Base-by-base conservation (phyloP, 805 yeast species). In the Candida tallmaniae region DNA sequence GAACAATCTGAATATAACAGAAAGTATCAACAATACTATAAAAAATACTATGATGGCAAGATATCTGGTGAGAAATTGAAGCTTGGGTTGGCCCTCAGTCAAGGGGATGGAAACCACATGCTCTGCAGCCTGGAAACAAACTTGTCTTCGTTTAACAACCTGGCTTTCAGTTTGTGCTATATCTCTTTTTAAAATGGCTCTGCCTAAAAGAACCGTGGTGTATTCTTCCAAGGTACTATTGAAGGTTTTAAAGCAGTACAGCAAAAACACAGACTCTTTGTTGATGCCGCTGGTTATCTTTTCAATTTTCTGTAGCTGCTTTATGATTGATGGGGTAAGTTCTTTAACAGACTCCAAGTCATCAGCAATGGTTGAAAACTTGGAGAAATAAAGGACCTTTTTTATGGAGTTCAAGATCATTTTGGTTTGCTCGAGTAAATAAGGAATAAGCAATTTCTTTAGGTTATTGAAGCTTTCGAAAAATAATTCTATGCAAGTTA, bases 31-130 rank as follows among this genome's bases (percentile, higher is more conserved):
- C 27, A 59, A 36, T 5, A 53, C 39, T 12, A 61, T 27, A 6
- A 61, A 43, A 11, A 54, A 34, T 12, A 51, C 42, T 10, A 46
- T 41, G 28, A 54, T 54, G 3, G 46, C 41, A 5, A 56, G 13
- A 40, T 60, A 59, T 31, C 48, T 48, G 13, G 51, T 44, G 24
- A 56, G 39, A 17, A 43, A 39, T 35, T 48, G 47, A n/a, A 42
- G 29, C n/a, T 43, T 38, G n/a, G 48, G 29, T 31, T 52, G 61
- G 16, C 56, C 61, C 35, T 61, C 67, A 2, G 61, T 51, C 19
- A 65, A 52, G 6, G 71, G 71, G 21, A 66, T 65, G 40, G 62
- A 55, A 11, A 65, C 65, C 18, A 65, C 68, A 36, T 61, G 60
- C 31, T 62, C 69, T 2, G 68, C 67, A 2, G 71, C 70, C 42